These are phyloP conservation scores for Moniliophthora roreri DNA, from an alignment of 1,284 basidiomycete species.

Conservation along the genomic window DNA sequence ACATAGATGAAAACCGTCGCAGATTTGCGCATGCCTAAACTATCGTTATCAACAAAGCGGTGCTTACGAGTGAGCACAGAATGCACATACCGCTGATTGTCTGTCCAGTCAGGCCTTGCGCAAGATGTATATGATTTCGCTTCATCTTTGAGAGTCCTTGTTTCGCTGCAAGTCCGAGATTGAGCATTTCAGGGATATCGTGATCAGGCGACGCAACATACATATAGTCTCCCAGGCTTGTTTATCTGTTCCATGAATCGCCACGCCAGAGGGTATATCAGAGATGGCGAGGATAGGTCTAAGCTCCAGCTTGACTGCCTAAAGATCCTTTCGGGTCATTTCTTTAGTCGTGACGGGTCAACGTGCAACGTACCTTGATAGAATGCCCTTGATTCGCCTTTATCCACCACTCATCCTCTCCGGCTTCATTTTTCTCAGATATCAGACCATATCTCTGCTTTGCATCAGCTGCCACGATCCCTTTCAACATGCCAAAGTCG, in stretches of 20 bases:
- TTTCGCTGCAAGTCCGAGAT: slow-evolving; percentile 37
- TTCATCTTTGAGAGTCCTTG: slow-evolving; percentile 84
- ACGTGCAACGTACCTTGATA: slow-evolving; percentile 52
- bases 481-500: slow-evolving; percentile 59
- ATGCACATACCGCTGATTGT: slow-evolving; percentile 69
- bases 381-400: slow-evolving; percentile 96
- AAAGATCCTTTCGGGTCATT: neutral
- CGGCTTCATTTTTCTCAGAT: slow-evolving; percentile 49
- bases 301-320: slow-evolving; percentile 71
- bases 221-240: slow-evolving; percentile 75
- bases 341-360: neutral
- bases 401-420: slow-evolving; percentile 71
- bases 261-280: slow-evolving; percentile 64
- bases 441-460: slow-evolving; percentile 80
- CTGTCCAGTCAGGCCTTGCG: slow-evolving; percentile 65
- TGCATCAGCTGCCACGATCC: slow-evolving; percentile 72
- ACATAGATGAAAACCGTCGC: slow-evolving; percentile 78
- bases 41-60: neutral
- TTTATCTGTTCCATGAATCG: slow-evolving; percentile 76
- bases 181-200: neutral
- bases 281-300: slow-evolving; percentile 56
- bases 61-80: neutral
- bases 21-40: slow-evolving; percentile 74
- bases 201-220: slow-evolving; percentile 29
- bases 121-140: slow-evolving; percentile 88